phyloP scores from a whole-genome alignment of 106 monocot genomes.

The Platanthera zijinensis region DNA sequence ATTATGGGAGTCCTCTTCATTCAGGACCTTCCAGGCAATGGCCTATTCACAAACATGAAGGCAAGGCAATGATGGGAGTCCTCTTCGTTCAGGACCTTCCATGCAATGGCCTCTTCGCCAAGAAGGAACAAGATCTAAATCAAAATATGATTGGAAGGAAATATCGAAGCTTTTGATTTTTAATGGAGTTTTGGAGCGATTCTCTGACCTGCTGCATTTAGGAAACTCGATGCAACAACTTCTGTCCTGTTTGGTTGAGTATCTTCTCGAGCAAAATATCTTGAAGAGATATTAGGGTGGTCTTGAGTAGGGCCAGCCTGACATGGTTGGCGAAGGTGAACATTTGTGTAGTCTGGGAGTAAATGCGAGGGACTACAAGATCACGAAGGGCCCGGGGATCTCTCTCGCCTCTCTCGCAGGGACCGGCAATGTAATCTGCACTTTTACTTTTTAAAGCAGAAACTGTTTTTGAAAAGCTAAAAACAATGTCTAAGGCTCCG shows the following conservation, averaged over 20 bases:
- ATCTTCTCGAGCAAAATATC: slow-evolving; percentile 59
- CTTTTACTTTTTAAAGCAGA: no score
- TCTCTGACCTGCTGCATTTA: slow-evolving; percentile 78
- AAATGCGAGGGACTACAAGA: no score
- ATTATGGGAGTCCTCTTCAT: slow-evolving; percentile 57
- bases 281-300: slow-evolving; percentile 57
- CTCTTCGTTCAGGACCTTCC: no score
- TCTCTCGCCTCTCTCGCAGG: no score
- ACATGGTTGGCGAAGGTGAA: slow-evolving; percentile 68
- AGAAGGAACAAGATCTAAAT: not conserved
- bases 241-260: slow-evolving; percentile 55
- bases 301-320: slow-evolving; percentile 80
- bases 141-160: not conserved
- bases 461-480: no score
- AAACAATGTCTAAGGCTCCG: no score
- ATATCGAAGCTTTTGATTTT: not conserved
- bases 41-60: slow-evolving; percentile 39
- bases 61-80: no score
- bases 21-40: slow-evolving; percentile 72
- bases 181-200: not conserved
- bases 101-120: no score
- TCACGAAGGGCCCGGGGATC: no score
- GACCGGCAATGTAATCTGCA: no score
- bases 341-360: slow-evolving; percentile 33
- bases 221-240: slow-evolving; percentile 57